Conservation (phyloP, 2,329 filamentous ascomycete genomes). For the Ophidiomyces ophidiicola region DNA sequence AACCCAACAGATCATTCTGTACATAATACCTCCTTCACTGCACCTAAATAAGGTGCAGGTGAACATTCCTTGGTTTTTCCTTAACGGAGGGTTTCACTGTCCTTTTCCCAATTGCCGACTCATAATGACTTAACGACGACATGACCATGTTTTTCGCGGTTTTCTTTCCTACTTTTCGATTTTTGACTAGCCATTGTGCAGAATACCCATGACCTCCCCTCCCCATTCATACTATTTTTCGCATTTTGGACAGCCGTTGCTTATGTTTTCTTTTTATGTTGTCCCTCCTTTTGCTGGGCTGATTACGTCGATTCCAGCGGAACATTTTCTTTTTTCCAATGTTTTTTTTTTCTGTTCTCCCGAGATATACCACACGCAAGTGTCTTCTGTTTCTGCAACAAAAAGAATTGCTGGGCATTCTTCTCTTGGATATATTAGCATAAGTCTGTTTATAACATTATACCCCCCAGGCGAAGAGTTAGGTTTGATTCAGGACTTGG, state of each 20-base stretch:
- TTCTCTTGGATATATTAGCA: constrained; percentile 5
- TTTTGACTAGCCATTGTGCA: too few relatives aligned
- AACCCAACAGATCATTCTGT: background rate
- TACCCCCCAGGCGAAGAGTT: background rate
- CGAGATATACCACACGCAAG: constrained; percentile 6
- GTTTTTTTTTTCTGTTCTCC: too few relatives aligned
- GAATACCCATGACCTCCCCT: too few relatives aligned
- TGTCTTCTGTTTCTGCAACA: background rate
- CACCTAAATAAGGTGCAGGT: background rate
- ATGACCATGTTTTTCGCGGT: background rate
- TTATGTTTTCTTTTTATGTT: too few relatives aligned
- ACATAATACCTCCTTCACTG: background rate
- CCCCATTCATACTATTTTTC: too few relatives aligned
- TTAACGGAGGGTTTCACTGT: background rate
- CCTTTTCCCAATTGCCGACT: background rate
- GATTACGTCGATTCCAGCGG: too few relatives aligned
- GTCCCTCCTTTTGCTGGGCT: too few relatives aligned
- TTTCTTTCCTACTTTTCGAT: background rate
- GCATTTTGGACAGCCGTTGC: too few relatives aligned
- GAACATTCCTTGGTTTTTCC: background rate
- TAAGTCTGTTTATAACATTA: background rate
- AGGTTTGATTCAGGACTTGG: too few relatives aligned
- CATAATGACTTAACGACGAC: constrained; percentile 6
- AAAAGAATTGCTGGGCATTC: constrained; percentile 8
- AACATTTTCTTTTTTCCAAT: too few relatives aligned